These are phyloP conservation scores for Ceratocystis colombiana DNA, from an alignment of 2,329 filamentous ascomycete genomes.

Conservation along the genomic window DNA sequence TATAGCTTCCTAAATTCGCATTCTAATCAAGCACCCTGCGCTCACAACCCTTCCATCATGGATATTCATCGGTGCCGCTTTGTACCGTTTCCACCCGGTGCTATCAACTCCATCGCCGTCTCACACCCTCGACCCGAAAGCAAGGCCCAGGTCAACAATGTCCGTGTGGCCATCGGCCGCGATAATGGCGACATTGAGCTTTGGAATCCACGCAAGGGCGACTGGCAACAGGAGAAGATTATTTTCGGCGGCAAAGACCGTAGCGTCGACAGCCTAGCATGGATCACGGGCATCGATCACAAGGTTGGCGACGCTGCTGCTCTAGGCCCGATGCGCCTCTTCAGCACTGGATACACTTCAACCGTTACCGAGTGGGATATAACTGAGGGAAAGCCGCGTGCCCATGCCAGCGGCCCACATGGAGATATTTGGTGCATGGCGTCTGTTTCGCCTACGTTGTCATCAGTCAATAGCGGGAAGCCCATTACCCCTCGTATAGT, in stretches of 20 bases:
- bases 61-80: slow-evolving; percentile 97
- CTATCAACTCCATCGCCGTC: slow-evolving; percentile 91
- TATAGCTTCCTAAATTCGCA: neutral
- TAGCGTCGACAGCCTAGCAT: slow-evolving; percentile 81
- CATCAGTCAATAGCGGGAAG: slow-evolving; percentile 28
- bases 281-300: slow-evolving; percentile 78
- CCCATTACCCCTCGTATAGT: slow-evolving; percentile 44
- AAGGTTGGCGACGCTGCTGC: slow-evolving; percentile 44
- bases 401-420: slow-evolving; percentile 82
- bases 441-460: slow-evolving; percentile 26
- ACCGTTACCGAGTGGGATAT: slow-evolving; percentile 94
- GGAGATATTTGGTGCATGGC: slow-evolving; percentile 96
- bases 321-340: slow-evolving; percentile 69
- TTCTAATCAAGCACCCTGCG: neutral
- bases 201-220: slow-evolving; percentile 76
- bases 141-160: slow-evolving; percentile 42
- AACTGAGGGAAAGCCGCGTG: slow-evolving; percentile 62
- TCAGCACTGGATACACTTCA: slow-evolving; percentile 91
- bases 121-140: slow-evolving; percentile 56
- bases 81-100: slow-evolving; percentile 79
- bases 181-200: slow-evolving; percentile 96
- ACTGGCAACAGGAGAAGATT: slow-evolving; percentile 83
- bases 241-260: slow-evolving; percentile 74
- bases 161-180: slow-evolving; percentile 78
- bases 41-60: slow-evolving; percentile 43